These are phyloP conservation scores for Neofusicoccum parvum DNA, from an alignment of 2,329 filamentous ascomycete species.

Conservation along the genomic window DNA sequence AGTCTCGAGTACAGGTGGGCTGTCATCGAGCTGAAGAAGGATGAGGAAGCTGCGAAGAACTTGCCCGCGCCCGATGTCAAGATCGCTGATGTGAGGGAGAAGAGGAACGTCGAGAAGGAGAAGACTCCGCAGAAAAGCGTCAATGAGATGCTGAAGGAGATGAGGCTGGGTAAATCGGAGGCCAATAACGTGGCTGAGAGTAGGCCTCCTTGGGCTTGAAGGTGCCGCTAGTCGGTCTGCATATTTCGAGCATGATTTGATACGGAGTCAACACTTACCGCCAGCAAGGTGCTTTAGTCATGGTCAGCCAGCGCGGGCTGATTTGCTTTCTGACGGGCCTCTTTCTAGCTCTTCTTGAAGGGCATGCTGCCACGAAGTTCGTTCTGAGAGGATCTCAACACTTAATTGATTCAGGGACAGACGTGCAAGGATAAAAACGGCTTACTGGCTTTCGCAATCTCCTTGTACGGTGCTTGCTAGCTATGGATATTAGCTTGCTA, in stretches of 20 bases:
- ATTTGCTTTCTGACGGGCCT: no score
- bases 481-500: no score
- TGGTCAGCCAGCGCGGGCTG: no score
- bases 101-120: background rate
- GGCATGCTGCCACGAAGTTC: no score
- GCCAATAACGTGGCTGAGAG: background rate
- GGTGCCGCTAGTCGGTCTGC: background rate
- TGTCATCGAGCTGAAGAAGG: slow-evolving; percentile 34
- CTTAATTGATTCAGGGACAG: no score
- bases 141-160: slow-evolving; percentile 32
- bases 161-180: slow-evolving; percentile 24
- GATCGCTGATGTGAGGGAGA: slow-evolving; percentile 5
- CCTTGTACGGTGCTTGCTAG: no score
- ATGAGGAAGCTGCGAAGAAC: slow-evolving; percentile 28
- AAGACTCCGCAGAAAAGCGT: slow-evolving; percentile 27
- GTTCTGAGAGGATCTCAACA: no score
- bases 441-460: no score
- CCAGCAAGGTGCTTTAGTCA: no score
- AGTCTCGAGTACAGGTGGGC: slow-evolving; percentile 32
- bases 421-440: no score
- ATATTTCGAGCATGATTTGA: background rate
- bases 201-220: background rate
- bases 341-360: no score
- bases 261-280: no score
- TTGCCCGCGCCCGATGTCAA: slow-evolving; percentile 27